These are phyloP conservation scores for Cyclostephanos tholiformis DNA, from an alignment of 108 stramenopile genomes.

Conservation along the genomic window DNA sequence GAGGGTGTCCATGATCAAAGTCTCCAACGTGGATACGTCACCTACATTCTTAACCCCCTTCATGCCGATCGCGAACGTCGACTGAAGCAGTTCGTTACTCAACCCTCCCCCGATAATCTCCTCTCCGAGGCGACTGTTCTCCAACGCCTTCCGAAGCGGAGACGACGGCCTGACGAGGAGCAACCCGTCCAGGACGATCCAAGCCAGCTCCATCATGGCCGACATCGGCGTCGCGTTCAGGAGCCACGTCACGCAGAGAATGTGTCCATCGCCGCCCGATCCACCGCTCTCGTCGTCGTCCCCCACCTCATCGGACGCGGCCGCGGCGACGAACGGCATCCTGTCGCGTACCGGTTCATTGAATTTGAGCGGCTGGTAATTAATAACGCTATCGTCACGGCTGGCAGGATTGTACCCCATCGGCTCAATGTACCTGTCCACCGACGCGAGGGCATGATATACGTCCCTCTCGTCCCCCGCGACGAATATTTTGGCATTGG, in stretches of 20 bases:
- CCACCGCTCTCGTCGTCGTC: slow-evolving; percentile 1
- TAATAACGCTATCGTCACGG: slow-evolving; percentile 42
- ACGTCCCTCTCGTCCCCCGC: slow-evolving; percentile 88
- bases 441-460: slow-evolving; percentile 59
- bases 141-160: slow-evolving; percentile 54
- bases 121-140: slow-evolving; percentile 52
- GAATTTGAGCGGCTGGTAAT: slow-evolving; percentile 50
- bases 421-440: slow-evolving; percentile 56
- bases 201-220: slow-evolving; percentile 71
- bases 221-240: slow-evolving; percentile 78
- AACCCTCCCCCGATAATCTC: slow-evolving; percentile 71
- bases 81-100: slow-evolving; percentile 63
- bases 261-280: slow-evolving; percentile 41
- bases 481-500: slow-evolving; percentile 91
- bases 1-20: slow-evolving; percentile 64
- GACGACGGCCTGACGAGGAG: slow-evolving; percentile 76
- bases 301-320: slow-evolving; percentile 27
- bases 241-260: slow-evolving; percentile 86
- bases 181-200: slow-evolving; percentile 78
- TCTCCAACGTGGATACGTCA: slow-evolving; percentile 57
- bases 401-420: slow-evolving; percentile 55
- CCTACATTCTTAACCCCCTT: slow-evolving; percentile 63
- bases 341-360: slow-evolving; percentile 36
- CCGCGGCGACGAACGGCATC: slow-evolving; percentile 60
- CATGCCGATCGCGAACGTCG: slow-evolving; percentile 79